phyloP scores from a whole-genome alignment of 495 filamentous ascomycete genomes.

The Aspergillus steynii region DNA sequence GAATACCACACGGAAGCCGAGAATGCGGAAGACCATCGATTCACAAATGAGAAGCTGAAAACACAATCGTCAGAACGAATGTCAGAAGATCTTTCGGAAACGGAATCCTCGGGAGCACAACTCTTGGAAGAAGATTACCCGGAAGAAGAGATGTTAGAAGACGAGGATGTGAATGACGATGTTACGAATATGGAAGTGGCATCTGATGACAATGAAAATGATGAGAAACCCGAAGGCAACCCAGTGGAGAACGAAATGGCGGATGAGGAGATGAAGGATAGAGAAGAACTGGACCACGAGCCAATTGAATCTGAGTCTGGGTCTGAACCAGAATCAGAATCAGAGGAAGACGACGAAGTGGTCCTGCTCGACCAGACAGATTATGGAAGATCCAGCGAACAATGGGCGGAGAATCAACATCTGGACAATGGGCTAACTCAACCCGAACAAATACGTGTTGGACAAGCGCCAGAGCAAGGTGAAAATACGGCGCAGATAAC shows the following conservation, averaged over 20 bases:
- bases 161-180: background rate
- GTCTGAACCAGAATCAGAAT: background rate
- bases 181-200: background rate
- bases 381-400: background rate
- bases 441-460: background rate
- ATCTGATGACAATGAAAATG: constrained; percentile 4
- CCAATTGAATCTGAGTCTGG: background rate
- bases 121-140: background rate
- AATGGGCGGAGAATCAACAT: background rate
- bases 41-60: background rate
- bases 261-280: constrained; percentile 12
- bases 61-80: background rate
- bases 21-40: background rate
- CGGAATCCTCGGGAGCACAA: constrained; percentile 10
- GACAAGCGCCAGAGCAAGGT: background rate
- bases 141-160: constrained; percentile 3
- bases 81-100: background rate
- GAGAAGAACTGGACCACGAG: constrained; percentile 16
- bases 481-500: background rate
- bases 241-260: background rate
- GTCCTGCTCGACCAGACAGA: background rate
- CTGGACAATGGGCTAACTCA: background rate
- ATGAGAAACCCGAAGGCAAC: constrained; percentile 14
- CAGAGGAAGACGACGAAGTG: background rate
- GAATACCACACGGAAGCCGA: background rate